Conservation (phyloP, 2,329 filamentous ascomycete species). For the Teratosphaeriaceae sp. region DNA sequence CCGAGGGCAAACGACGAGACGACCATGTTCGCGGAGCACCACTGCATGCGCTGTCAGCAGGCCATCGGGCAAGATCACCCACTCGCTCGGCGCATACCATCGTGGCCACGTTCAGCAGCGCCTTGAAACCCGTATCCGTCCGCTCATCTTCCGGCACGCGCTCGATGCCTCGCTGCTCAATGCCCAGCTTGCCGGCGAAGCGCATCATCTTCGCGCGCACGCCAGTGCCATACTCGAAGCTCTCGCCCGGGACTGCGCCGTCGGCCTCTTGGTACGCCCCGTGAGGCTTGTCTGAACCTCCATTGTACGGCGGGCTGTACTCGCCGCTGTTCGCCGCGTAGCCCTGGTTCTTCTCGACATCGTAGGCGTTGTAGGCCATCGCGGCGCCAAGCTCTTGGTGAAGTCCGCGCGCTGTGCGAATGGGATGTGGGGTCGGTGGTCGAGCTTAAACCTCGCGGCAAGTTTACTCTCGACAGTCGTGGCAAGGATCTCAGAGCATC, state of each 20-base stretch:
- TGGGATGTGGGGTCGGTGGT: background rate
- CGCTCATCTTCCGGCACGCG: conserved; percentile 64
- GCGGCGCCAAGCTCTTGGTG: background rate
- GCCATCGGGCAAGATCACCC: conserved; percentile 4
- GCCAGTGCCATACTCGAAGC: conserved; percentile 50
- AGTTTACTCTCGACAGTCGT: conserved; percentile 1
- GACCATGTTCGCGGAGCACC: conserved; percentile 73
- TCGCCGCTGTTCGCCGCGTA: conserved; percentile 5
- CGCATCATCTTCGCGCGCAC: conserved; percentile 55
- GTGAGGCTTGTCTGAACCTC: conserved; percentile 7
- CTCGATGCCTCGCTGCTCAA: conserved; percentile 72
- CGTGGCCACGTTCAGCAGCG: conserved; percentile 60
- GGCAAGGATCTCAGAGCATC: background rate
- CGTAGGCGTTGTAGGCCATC: conserved; percentile 10
- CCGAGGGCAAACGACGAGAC: conserved; percentile 72
- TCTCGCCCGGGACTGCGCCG: conserved; percentile 51
- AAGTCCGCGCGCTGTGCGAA: background rate
- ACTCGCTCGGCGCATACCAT: conserved; percentile 46
- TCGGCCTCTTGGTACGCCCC: conserved; percentile 26
- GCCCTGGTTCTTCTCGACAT: conserved; percentile 13
- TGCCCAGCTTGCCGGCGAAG: conserved; percentile 56
- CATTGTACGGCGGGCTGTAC: background rate
- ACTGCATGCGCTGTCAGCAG: conserved; percentile 38
- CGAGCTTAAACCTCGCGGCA: conserved; percentile 1
- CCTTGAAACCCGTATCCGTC: conserved; percentile 49